These are phyloP conservation scores for Macroventuria anomochaeta DNA, from an alignment of 2,329 filamentous ascomycete genomes.

Conservation along the genomic window DNA sequence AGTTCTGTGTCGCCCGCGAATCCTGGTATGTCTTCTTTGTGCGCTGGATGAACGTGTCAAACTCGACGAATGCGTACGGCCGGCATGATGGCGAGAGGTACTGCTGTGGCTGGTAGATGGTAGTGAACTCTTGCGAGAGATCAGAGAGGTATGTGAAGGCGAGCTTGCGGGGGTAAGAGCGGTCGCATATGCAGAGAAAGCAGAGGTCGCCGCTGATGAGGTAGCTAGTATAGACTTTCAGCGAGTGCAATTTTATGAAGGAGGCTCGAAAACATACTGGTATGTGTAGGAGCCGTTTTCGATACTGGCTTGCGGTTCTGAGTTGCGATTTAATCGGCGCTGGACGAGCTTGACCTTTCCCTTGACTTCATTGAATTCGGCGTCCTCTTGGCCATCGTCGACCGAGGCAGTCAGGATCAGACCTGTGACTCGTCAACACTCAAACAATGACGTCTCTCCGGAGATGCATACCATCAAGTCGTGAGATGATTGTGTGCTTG, in stretches of 20 bases:
- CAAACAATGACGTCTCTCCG: constrained; percentile 10
- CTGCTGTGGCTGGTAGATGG: constrained; percentile 76
- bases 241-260: background rate
- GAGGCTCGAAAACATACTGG: constrained; percentile 66
- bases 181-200: constrained; percentile 93
- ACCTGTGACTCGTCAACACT: constrained; percentile 61
- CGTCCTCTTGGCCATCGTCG: constrained; percentile 77
- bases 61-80: constrained; percentile 96
- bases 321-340: constrained; percentile 84
- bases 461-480: constrained; percentile 75
- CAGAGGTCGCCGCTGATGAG: constrained; percentile 81
- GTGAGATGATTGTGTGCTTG: constrained; percentile 89
- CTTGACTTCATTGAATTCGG: constrained; percentile 85
- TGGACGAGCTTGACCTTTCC: constrained; percentile 88
- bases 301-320: constrained; percentile 89
- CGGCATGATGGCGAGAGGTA: constrained; percentile 77
- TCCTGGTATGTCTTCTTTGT: constrained; percentile 96
- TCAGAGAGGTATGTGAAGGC: constrained; percentile 98
- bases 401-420: constrained; percentile 94
- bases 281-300: constrained; percentile 83
- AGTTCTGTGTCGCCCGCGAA: constrained; percentile 85
- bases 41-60: constrained; percentile 94
- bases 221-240: constrained; percentile 65
- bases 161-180: constrained; percentile 94
- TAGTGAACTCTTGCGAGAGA: constrained; percentile 87